Conservation (phyloP, 495 filamentous ascomycete species). For the Pseudoneurospora amorphoporcata region DNA sequence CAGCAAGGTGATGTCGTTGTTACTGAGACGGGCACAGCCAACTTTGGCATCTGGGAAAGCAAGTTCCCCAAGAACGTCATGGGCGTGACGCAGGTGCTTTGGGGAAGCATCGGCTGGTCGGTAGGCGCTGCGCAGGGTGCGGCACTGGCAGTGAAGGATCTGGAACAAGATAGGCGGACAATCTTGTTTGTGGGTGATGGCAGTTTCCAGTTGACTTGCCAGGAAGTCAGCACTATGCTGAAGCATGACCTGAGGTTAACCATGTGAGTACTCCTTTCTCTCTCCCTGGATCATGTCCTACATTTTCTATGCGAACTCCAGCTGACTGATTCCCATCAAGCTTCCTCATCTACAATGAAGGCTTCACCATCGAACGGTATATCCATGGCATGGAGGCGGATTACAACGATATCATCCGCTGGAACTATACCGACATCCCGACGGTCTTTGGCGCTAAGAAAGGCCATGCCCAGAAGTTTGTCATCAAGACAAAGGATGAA, state of each 20-base stretch:
- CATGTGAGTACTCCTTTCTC: constrained; percentile 42
- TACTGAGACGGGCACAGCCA: constrained; percentile 82
- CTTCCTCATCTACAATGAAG: constrained; percentile 68
- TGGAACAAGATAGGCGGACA: constrained; percentile 43
- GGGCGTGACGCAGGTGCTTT: constrained; percentile 74
- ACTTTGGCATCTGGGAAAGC: constrained; percentile 85
- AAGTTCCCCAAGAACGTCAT: constrained; percentile 67
- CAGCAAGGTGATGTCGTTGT: constrained; percentile 68
- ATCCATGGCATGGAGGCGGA: constrained; percentile 66
- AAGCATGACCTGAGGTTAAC: constrained; percentile 67
- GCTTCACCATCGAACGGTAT: constrained; percentile 64
- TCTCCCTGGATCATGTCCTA: constrained; percentile 1
- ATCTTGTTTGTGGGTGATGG: constrained; percentile 87
- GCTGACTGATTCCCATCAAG: constrained; percentile 23
- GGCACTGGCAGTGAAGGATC: constrained; percentile 58
- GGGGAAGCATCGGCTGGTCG: constrained; percentile 81
- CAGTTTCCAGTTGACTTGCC: constrained; percentile 71
- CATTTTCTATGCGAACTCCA: not conserved
- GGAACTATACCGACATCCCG: constrained; percentile 62
- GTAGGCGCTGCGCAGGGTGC: constrained; percentile 72
- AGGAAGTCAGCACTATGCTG: constrained; percentile 83
- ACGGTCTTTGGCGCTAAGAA: constrained; percentile 53
- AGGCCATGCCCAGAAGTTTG: constrained; percentile 51
- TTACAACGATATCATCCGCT: constrained; percentile 73
- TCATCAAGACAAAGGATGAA: constrained; percentile 60